Conservation (phyloP, 192 early-diverging fungal species). For the Coemansia furcata region DNA sequence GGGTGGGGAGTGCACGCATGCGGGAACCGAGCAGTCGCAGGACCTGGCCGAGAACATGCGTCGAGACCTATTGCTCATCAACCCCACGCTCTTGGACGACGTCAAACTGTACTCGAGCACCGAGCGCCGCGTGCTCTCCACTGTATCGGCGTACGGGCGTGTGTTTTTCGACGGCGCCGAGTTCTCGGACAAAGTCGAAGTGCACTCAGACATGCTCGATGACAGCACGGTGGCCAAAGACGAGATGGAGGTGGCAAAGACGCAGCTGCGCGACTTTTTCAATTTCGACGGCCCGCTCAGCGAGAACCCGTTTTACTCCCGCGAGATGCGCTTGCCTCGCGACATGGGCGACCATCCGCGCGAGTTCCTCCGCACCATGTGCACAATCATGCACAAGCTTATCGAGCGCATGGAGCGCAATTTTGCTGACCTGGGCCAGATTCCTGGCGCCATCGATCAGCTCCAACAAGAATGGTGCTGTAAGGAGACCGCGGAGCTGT, state of each 20-base stretch:
- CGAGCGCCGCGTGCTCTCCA: conserved; percentile 86
- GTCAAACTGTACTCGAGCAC: conserved; percentile 81
- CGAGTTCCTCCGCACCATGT: conserved; percentile 65
- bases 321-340: conserved; percentile 24
- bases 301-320: conserved; percentile 26
- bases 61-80: conserved; percentile 89
- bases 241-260: conserved; percentile 86
- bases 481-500: conserved; percentile 76
- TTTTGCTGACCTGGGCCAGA: conserved; percentile 53
- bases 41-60: conserved; percentile 91
- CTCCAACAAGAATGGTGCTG: conserved; percentile 87
- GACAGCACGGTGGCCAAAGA: conserved; percentile 94
- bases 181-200: conserved; percentile 58
- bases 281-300: conserved; percentile 42
- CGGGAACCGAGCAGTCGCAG: conserved; percentile 81
- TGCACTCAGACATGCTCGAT: conserved; percentile 91
- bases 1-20: conserved; percentile 96
- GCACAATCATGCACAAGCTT: conserved; percentile 63
- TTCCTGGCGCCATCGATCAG: conserved; percentile 51
- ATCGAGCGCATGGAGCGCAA: conserved; percentile 78
- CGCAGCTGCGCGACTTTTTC: conserved; percentile 66
- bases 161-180: conserved; percentile 53
- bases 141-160: conserved; percentile 61
- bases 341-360: conserved; percentile 41
- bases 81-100: conserved; percentile 81